Evolutionary conservation across 306 rosid species (phyloP).

Genomic region (Inga laurina): DNA sequence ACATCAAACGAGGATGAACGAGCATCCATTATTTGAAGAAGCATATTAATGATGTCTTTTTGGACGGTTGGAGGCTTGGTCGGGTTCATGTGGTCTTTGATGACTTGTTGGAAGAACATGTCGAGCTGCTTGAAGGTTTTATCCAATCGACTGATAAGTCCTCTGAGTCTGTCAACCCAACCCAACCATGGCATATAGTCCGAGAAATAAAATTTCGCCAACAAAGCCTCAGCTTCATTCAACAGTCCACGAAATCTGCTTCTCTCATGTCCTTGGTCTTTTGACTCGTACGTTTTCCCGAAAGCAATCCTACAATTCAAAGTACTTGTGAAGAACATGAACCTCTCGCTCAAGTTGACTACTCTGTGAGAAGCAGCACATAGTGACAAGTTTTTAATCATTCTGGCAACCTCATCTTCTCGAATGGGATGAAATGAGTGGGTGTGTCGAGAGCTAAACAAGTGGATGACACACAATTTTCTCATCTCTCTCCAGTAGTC

Average conservation of each 20-base stretch:
- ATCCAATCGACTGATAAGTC: constrained; percentile 30
- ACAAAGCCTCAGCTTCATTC: constrained; percentile 35
- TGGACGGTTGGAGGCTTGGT: not conserved
- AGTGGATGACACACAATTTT: constrained; percentile 42
- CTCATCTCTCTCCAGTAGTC: constrained; percentile 55
- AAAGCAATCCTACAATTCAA: constrained; percentile 49
- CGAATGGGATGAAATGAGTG: constrained; percentile 32
- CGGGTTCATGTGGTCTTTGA: constrained; percentile 34
- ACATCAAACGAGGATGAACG: constrained; percentile 28
- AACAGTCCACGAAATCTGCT: constrained; percentile 42
- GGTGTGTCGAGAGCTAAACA: constrained; percentile 37
- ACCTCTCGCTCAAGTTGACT: constrained; percentile 27
- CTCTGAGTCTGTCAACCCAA: constrained; percentile 52
- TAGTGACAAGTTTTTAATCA: not conserved
- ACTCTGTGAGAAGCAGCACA: not conserved
- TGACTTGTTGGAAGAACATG: constrained; percentile 43
- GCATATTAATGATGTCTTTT: constrained; percentile 33
- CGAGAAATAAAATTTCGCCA: constrained; percentile 23
- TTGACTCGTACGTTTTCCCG: constrained; percentile 19
- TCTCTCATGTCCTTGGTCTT: not conserved
- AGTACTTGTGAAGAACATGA: constrained; percentile 31
- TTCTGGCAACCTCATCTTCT: not conserved
- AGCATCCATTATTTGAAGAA: constrained; percentile 17
- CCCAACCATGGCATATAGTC: constrained; percentile 40
- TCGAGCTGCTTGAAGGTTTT: constrained; percentile 41